Conservation (phyloP, 1,284 basidiomycete genomes). For the Cronartium ribicola region DNA sequence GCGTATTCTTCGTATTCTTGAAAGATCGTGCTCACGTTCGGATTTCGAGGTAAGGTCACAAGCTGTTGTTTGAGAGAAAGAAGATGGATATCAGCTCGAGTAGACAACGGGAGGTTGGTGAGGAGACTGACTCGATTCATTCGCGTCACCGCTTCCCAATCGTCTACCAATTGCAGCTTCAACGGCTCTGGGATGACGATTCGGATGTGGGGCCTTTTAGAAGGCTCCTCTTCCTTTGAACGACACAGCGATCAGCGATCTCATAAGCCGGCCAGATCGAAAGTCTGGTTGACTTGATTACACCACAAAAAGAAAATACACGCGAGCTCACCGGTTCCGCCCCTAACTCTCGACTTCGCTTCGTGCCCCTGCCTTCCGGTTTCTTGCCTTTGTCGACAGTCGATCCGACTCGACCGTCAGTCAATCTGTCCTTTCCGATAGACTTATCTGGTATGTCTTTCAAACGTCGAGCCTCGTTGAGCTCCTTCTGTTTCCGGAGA, state of each 20-base stretch:
- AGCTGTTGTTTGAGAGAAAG: constrained; percentile 58
- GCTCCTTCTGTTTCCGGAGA: constrained; percentile 65
- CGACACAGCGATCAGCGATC: not conserved
- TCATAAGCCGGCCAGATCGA: constrained; percentile 3
- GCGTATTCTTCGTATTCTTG: constrained; percentile 71
- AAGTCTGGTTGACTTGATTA: not conserved
- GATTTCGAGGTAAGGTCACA: constrained; percentile 75
- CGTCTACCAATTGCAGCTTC: constrained; percentile 86
- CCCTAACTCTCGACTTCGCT: constrained; percentile 51
- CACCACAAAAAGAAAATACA: constrained; percentile 28
- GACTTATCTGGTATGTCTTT: constrained; percentile 53
- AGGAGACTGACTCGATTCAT: constrained; percentile 66
- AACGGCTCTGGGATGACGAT: constrained; percentile 80
- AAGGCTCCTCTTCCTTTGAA: constrained; percentile 55
- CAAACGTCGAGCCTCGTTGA: constrained; percentile 58
- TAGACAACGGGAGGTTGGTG: not conserved
- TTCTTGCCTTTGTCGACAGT: constrained; percentile 53
- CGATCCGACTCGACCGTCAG: constrained; percentile 47
- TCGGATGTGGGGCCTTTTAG: constrained; percentile 82
- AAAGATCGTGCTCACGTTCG: constrained; percentile 73
- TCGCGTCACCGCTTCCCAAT: constrained; percentile 97
- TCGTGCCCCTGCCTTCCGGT: constrained; percentile 47
- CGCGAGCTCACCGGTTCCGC: constrained; percentile 54
- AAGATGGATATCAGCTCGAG: not conserved
- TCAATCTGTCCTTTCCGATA: constrained; percentile 50